Base-by-base conservation (phyloP, 2,329 filamentous ascomycete species). In the Cercospora beticola region DNA sequence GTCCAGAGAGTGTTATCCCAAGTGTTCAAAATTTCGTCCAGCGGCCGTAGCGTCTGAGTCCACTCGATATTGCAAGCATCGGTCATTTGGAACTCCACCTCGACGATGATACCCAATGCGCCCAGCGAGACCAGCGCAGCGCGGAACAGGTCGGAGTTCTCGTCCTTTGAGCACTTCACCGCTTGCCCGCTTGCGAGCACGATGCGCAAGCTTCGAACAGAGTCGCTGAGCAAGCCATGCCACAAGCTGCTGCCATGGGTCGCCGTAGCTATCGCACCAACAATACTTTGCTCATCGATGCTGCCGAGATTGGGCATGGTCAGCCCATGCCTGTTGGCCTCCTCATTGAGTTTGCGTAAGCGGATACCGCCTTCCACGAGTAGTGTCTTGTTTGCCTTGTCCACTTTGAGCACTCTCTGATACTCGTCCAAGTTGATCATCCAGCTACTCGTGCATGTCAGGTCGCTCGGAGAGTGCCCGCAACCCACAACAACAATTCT, bases 371-470 rank as follows among this genome's bases (percentile, higher is more conserved):
- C 91, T 82, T 98, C 87, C 74, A 97, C 91, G 2, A 89, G 88
- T 64, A 97, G 87, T 7, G 91, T 81, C 62, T 89, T 87, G 10
- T 85, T 89, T 46, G 87, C 83, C 62, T 80, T 81, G 76, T 97
- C 89, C 60, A 96, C 84, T 7, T 88, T 86, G 61, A 97, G 78
- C 31, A 98, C 86, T 64, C 86, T 84, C 77, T 88, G 88, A 82
- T 92, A 92, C 72, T 91, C 86, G 83, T 99, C 95, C 70, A 99
- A 87, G 79, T 97, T 98, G 74, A 98, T 84, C 78, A 97, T 89
- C 95, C 95, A 98, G 71, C 91, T 92, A 16, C 92, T 95, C 5
- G 94, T 97, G 81, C 93, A 97, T 4, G 94, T 98, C 54, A 99
- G 83, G 76, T 94, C 91, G 72, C 91, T 96, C 7, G 94, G 95